Base-by-base conservation (phyloP, 768 basidiomycete species). In the Psilocybe tampanensis region DNA sequence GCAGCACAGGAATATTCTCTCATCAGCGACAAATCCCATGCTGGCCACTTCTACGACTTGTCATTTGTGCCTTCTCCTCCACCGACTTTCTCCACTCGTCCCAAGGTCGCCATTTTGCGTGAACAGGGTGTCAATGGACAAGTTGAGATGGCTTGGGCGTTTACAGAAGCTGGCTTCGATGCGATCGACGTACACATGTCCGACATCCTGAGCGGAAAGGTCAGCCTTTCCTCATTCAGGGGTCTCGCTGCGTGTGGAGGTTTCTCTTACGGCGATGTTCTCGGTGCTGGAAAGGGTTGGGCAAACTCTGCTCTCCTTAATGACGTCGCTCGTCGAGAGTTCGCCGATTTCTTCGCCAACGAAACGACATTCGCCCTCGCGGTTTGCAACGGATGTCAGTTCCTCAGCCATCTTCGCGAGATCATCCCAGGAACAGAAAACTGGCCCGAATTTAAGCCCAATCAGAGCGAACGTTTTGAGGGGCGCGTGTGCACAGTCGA, bases 41-140 rank as follows among this genome's bases (percentile, higher is more conserved):
- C 71, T 19, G 96, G 94, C 15, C 75, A 98, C 42, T 86, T 78
- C 65, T 98, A 89, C 74, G 81, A 90, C 59, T 83, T 95, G 64
- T 82, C 82, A 2, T 92, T 89, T 72, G 56, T 70, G 12, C 67
- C 73, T 50, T 45, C 76, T 3, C 79, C 76, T 32, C 58, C 68
- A 17, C 69, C 69, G n/a, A 55, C 59, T 17, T 62, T 85, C 54
- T 72, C 79, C 61, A 71, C 70, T 48, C 86, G 90, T 0, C 97
- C 97, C 8, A 89, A 86, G 69, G 92, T 99, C 24, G 96, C 95
- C 21, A 94, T 99, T 64, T 82, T 99, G 26, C 89, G 97, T 48
- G 97, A 99, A 72, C 97, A 98, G 69, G 97, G 97, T 59, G 95
- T 98, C 57, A 99, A 99, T 70, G 97, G 97, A 2, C 95, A 98